Conservation (phyloP, 148 eudicot species). For the Suaeda aralocaspica region DNA sequence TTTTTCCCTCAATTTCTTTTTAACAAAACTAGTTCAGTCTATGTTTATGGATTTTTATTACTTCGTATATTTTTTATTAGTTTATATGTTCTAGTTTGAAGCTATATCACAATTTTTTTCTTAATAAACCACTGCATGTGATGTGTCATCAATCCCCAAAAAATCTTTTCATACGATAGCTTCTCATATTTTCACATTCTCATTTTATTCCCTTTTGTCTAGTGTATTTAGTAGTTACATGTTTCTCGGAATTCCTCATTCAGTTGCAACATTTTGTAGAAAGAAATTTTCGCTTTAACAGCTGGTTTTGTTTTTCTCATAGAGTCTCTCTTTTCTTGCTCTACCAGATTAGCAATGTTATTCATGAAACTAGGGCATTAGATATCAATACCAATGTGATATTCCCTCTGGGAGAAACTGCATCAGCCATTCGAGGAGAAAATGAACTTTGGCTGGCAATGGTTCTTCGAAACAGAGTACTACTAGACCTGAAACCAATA, state of each 20-base stretch:
- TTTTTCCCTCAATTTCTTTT: too few species aligned
- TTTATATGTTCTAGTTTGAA: too few species aligned
- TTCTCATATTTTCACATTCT: neutral
- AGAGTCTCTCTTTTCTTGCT: conserved; percentile 3
- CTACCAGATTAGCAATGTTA: conserved; percentile 78
- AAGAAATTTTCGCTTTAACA: too few species aligned
- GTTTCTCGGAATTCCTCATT: neutral
- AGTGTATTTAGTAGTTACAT: neutral
- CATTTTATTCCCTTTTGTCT: neutral
- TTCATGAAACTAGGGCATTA: conserved; percentile 88
- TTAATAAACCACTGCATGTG: neutral
- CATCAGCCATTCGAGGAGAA: conserved; percentile 95
- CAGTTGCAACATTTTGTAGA: too few species aligned
- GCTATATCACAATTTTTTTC: neutral
- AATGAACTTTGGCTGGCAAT: conserved; percentile 98
- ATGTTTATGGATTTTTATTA: too few species aligned
- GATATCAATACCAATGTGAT: conserved; percentile 78
- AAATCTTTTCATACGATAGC: neutral
- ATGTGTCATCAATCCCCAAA: neutral
- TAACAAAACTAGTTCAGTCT: too few species aligned
- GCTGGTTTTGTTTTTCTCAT: too few species aligned
- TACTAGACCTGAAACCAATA: conserved; percentile 77
- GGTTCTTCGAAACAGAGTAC: conserved; percentile 82
- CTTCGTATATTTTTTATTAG: too few species aligned
- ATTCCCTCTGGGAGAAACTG: conserved; percentile 98